Base-by-base conservation (phyloP, 2,329 filamentous ascomycete genomes). In the Cladosporium halotolerans region DNA sequence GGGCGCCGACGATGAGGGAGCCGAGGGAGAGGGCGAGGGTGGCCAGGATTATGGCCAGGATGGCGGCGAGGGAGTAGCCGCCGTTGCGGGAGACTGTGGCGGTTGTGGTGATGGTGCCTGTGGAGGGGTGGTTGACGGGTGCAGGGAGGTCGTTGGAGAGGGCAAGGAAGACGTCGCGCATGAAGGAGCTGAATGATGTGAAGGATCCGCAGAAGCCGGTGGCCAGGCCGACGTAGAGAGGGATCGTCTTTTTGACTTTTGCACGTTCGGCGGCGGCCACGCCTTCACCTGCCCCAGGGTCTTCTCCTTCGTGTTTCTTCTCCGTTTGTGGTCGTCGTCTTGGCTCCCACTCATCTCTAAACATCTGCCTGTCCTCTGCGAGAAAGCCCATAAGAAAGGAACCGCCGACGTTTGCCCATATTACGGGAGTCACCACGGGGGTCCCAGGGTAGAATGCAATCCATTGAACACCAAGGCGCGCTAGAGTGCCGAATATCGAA, bases 171-270 rank as follows among this genome's bases (percentile, higher is more conserved):
- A 79, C 72, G 62, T 95, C 91, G 6, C 88, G 80, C 44, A 91
- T 84, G 66, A 95, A 95, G 16, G 85, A 83, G 0, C 90, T 95
- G 70, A 96, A 96, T 9, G 86, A 91, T 0, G 91, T 96, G 64
- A 93, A 88, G 60, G 87, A 91, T 57, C 92, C 89, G 63, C 89
- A 95, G 69, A 93, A 93, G 9, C 87, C 92, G 0, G 87, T 95
- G 0, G 88, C 82, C 5, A 96, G 80, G 47, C 88, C 91, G 55
- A 95, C 86, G 66, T 95, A 96, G 0, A 96, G 76, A 0, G 92
- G 91, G 28, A 95, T 86, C 0, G 87, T 88, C 73, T 95, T 95
- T 67, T 96, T 96, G 23, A 68, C 76, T 64, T 84, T 74, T 6
- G 56, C 58, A 43, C 73, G 68, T 6, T 66, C 62, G 0, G 64